These are phyloP conservation scores for Apiospora malaysiana DNA, from an alignment of 2,329 filamentous ascomycete species.

Conservation along the genomic window DNA sequence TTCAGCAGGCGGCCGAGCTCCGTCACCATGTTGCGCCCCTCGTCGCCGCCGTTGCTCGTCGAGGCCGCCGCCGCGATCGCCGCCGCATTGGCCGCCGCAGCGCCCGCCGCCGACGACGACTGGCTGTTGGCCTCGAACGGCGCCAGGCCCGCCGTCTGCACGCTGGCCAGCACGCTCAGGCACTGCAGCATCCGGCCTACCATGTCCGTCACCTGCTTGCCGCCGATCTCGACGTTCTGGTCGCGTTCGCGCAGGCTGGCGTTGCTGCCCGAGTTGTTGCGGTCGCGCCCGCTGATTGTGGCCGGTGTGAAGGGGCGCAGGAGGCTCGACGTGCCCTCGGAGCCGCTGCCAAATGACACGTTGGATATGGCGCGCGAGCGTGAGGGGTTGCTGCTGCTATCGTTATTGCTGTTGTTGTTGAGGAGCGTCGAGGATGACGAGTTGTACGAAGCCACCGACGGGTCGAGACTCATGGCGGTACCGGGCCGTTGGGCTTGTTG, in stretches of 20 bases:
- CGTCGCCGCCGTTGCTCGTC: conserved; percentile 52
- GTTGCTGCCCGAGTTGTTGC: conserved; percentile 26
- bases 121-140: conserved; percentile 1
- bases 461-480: conserved; percentile 79
- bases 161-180: conserved; percentile 84
- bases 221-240: conserved; percentile 66
- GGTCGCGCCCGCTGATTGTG: background rate
- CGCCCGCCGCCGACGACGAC: conserved; percentile 29
- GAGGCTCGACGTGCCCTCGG: conserved; percentile 44
- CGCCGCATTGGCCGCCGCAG: conserved; percentile 27
- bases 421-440: conserved; percentile 81
- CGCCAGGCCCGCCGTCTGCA: conserved; percentile 49
- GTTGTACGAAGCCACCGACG: conserved; percentile 77
- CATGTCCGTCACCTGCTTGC: conserved; percentile 87
- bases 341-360: conserved; percentile 67
- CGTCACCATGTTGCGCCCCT: conserved; percentile 78
- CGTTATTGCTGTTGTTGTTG: conserved; percentile 60
- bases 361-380: conserved; percentile 87
- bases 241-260: conserved; percentile 46
- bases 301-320: conserved; percentile 58
- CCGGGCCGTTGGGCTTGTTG: conserved; percentile 59
- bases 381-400: conserved; percentile 47
- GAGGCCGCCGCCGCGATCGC: conserved; percentile 41
- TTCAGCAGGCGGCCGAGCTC: conserved; percentile 87
- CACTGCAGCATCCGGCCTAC: conserved; percentile 97